Base-by-base conservation (phyloP, 768 basidiomycete species). In the Naematelia encephala region DNA sequence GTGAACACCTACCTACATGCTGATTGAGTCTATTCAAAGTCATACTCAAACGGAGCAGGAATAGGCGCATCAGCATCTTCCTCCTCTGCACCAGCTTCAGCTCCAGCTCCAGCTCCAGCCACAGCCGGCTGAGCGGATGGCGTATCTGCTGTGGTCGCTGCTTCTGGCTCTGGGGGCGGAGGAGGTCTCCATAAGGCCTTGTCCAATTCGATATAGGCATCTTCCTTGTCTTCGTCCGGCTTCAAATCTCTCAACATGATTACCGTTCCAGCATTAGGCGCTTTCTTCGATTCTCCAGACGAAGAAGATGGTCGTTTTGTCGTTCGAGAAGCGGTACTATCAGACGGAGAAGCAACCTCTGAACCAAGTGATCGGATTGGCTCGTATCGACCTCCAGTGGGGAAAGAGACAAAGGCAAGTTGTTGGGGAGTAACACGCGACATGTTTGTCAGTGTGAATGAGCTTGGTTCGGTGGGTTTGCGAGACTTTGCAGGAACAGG, bases 351-450 rank as follows among this genome's bases (percentile, higher is more conserved):
- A 21, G n/a, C 46, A 11, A 47, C 28, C 10, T 43, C n/a, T 13
- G 16, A 67, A 53, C 80, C 79, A 46, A 94, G 84, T 0, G 88
- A 83, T 30, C 94, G 85, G 14, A 97, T 88, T 22, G 96, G 96
- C 63, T 88, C 86, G 77, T 91, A 99, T 50, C 91, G 85, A 26
- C 85, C 82, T 30, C 87, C 61, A 10, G 61, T 22, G 0, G 90
- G 86, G 83, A 98, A 94, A 48, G 84, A 82, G 70, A 98, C 84
- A 77, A 88, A 84, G n/a, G 84, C 79, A 25, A 94, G 80, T 74
- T 99, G 96, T 0, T 87, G 85, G 19, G 93, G 90, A 1, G 89
- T 90, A 21, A 97, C 93, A 50, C 96, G 87, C 19, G 91, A 88
- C 73, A 97, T 87, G 80, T 99, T 99, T 21, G 85, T 80, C 11